Evolutionary conservation across 352 stramenopile genomes (phyloP).

Genomic region (Phytopythium helicoides): DNA sequence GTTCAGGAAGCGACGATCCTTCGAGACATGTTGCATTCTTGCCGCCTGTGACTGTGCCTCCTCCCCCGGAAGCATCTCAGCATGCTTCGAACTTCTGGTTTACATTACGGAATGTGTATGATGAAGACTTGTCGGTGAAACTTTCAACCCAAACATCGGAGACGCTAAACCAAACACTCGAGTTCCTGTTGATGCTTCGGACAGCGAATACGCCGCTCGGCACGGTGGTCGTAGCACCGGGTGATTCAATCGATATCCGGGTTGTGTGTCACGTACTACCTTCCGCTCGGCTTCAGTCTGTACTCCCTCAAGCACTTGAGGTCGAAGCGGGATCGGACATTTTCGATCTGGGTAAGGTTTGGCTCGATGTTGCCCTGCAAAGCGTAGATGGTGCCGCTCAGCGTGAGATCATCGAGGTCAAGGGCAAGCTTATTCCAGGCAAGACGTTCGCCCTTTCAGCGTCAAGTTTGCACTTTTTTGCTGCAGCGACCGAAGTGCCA

Average conservation of each 20-base stretch:
- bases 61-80: conserved; percentile 41
- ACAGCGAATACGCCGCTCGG: conserved; percentile 80
- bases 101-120: conserved; percentile 82
- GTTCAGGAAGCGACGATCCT: conserved; percentile 6
- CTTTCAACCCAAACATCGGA: conserved; percentile 41
- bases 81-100: conserved; percentile 81
- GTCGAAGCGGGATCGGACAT: conserved; percentile 43
- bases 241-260: conserved; percentile 81
- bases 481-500: conserved; percentile 52
- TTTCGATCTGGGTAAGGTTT: conserved; percentile 59
- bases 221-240: conserved; percentile 59
- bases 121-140: conserved; percentile 78
- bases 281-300: conserved; percentile 51
- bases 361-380: conserved; percentile 64
- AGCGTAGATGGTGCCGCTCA: conserved; percentile 65
- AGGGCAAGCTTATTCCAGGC: conserved; percentile 74
- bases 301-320: conserved; percentile 33
- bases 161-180: conserved; percentile 54
- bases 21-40: conserved; percentile 61
- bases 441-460: conserved; percentile 81
- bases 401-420: conserved; percentile 62
- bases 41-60: conserved; percentile 68
- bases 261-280: conserved; percentile 74
- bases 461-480: conserved; percentile 80
- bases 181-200: conserved; percentile 73